Evolutionary conservation across 495 filamentous ascomycete genomes (phyloP).

Genomic region (Daldinia childiae): DNA sequence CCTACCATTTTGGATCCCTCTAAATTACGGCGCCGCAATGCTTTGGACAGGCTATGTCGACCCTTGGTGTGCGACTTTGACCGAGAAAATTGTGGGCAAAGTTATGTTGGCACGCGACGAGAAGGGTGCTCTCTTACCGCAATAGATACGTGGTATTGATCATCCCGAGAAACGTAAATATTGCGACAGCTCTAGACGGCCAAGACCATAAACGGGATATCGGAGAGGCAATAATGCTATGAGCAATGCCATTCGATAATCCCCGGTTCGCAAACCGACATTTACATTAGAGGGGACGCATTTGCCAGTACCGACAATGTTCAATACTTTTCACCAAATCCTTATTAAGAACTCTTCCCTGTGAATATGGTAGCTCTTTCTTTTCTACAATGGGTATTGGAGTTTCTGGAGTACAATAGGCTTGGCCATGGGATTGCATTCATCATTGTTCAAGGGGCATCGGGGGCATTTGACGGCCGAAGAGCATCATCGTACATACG

Average conservation of each 20-base stretch:
- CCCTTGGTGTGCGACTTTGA: conserved; percentile 68
- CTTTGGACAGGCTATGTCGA: conserved; percentile 75
- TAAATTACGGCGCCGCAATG: conserved; percentile 66
- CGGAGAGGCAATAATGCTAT: not conserved
- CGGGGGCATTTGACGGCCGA: conserved; percentile 29
- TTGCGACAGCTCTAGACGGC: not conserved
- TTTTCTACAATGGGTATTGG: conserved; percentile 21
- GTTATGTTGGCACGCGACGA: conserved; percentile 62
- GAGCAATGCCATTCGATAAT: not conserved
- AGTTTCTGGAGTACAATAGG: conserved; percentile 36
- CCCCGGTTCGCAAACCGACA: not conserved
- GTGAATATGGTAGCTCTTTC: conserved; percentile 27
- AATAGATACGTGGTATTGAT: conserved; percentile 33
- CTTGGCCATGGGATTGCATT: conserved; percentile 34
- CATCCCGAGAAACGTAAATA: conserved; percentile 13
- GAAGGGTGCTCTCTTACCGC: conserved; percentile 54
- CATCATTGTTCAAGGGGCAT: conserved; percentile 20
- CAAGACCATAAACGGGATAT: not conserved
- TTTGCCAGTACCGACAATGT: conserved; percentile 4
- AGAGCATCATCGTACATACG: conserved; percentile 41
- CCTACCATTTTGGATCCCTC: conserved; percentile 64
- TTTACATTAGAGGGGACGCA: not conserved
- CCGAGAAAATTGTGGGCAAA: conserved; percentile 64
- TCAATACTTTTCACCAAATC: conserved; percentile 4
- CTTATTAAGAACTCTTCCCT: not conserved